Base-by-base conservation (phyloP, 2,329 filamentous ascomycete species). In the Aspergillus sp. region DNA sequence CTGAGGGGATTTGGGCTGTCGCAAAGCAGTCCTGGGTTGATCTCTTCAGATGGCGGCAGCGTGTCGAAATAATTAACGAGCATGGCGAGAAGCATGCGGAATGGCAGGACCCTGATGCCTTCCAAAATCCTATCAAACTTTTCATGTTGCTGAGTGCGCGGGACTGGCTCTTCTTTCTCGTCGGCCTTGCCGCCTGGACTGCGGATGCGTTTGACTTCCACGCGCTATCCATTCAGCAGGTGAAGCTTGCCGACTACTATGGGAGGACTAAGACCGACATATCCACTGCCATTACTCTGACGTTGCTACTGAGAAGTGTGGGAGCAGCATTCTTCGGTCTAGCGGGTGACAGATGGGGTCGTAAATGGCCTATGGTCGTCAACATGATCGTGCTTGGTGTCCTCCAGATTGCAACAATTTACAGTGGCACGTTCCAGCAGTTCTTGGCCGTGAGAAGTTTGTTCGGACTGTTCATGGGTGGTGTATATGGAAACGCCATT, bases 161-260 rank as follows among this genome's bases (percentile, higher is more conserved):
- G 59, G 86, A 89, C 69, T 93, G 90, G 90, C 68, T 90, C 15
- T 92, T 90, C 77, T 87, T 93, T 76, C 62, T 89, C 41, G 87
- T 91, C 11, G 90, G 89, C 3, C 86, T 93, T 69, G 74, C 82
- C 35, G 87, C 89, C 15, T 93, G 90, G 90, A 89, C 85, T 1
- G 90, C 89, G 56, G 90, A 93, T 71, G 90, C 90, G 3, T 93
- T 93, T 71, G 90, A 92, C 73, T 93, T 93, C 70, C 89, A 92
- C 74, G 88, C 90, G 24, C 80, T 93, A 8, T 90, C 87, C 4
- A 90, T 93, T 62, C 90, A 92, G 72, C 90, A 89, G 3, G 82
- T 83, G 64, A 91, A 91, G 75, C 78, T 93, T 23, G 82, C 84
- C 4, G 73, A 79, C 3, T 84, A 84, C 64, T 88, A 85, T 65